These are phyloP conservation scores for Casuarina glauca DNA, from an alignment of 306 rosid species.

Conservation along the genomic window DNA sequence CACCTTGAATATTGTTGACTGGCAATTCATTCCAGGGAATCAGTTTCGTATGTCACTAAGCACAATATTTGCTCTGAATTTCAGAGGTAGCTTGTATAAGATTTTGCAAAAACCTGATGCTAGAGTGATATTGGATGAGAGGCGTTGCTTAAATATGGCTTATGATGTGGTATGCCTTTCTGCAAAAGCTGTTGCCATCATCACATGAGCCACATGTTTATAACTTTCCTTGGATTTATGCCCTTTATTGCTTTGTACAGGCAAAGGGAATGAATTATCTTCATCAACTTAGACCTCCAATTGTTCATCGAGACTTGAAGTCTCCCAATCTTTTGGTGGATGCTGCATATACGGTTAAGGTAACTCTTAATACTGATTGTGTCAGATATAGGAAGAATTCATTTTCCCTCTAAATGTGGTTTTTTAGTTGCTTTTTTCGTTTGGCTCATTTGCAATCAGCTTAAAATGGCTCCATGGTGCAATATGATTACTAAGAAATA, in stretches of 20 bases:
- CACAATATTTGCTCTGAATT: constrained; percentile 35
- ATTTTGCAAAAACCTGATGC: constrained; percentile 68
- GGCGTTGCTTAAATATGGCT: constrained; percentile 80
- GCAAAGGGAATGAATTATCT: constrained; percentile 98
- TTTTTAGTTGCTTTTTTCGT: constrained; percentile 9
- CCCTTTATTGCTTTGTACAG: constrained; percentile 45
- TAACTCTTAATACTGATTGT: constrained; percentile 24
- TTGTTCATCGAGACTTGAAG: constrained; percentile 94
- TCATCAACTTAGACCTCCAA: constrained; percentile 86
- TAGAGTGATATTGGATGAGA: constrained; percentile 63
- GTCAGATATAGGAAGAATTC: background rate
- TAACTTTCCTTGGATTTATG: constrained; percentile 14
- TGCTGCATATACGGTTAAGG: constrained; percentile 85
- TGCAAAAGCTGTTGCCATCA: background rate
- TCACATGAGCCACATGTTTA: constrained; percentile 9
- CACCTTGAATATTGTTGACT: background rate
- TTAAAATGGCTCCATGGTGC: background rate
- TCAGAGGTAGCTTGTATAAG: constrained; percentile 92
- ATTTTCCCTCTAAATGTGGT: background rate
- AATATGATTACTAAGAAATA: background rate
- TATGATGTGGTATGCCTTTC: constrained; percentile 72
- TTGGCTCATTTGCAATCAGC: background rate
- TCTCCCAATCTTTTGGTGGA: constrained; percentile 97
- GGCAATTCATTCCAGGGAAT: constrained; percentile 3
- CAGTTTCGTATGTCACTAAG: constrained; percentile 19